A percentile compares a stretch with the other conserved stretches of the same genome.
These are phyloP conservation scores for Boletellus ananiceps DNA, from an alignment of 768 basidiomycete species.

Conservation along the genomic window DNA sequence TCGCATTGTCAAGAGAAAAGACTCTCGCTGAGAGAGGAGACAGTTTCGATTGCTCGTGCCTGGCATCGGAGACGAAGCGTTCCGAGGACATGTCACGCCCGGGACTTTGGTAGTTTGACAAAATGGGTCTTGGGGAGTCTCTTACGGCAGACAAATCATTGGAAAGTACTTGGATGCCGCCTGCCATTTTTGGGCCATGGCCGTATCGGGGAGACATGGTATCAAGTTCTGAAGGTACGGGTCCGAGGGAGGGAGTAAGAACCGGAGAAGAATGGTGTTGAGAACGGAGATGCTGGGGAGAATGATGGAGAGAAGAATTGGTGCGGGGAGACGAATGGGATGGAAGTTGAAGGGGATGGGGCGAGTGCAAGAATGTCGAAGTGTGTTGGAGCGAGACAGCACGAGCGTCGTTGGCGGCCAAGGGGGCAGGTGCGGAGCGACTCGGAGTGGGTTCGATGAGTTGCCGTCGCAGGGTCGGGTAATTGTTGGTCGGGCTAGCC, in stretches of 20 bases:
- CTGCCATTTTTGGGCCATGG: slow-evolving; percentile 26
- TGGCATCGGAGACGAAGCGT: slow-evolving; percentile 8
- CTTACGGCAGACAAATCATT: slow-evolving; percentile 9
- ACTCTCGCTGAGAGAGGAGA: slow-evolving; percentile 8
- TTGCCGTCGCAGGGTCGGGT: slow-evolving; percentile 24
- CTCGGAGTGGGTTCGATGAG: slow-evolving; percentile 7
- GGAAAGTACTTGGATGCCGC: slow-evolving; percentile 23
- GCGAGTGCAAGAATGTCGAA: slow-evolving; percentile 13
- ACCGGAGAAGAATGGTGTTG: slow-evolving; percentile 13
- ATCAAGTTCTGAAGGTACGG: neutral
- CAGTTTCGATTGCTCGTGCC: slow-evolving; percentile 7
- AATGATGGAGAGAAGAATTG: slow-evolving; percentile 17
- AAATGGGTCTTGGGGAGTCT: slow-evolving; percentile 10
- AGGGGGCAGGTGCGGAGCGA: slow-evolving; percentile 3
- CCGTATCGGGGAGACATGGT: slow-evolving; percentile 18
- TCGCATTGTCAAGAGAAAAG: slow-evolving; percentile 8
- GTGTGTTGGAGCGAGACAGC: slow-evolving; percentile 11
- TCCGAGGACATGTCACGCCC: slow-evolving; percentile 16
- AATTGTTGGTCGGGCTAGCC: slow-evolving; percentile 18
- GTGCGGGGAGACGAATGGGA: slow-evolving; percentile 13
- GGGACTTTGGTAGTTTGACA: slow-evolving; percentile 11
- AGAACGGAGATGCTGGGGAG: slow-evolving; percentile 15
- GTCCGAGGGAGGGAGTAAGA: neutral
- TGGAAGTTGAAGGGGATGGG: neutral
- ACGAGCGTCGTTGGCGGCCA: slow-evolving; percentile 8